A percentile compares a stretch with the other conserved stretches of the same genome.
These are phyloP conservation scores for Pseudisothecium myosuroides DNA, from an alignment of 225 moss, liverwort and hornwort genomes.

Conservation along the genomic window DNA sequence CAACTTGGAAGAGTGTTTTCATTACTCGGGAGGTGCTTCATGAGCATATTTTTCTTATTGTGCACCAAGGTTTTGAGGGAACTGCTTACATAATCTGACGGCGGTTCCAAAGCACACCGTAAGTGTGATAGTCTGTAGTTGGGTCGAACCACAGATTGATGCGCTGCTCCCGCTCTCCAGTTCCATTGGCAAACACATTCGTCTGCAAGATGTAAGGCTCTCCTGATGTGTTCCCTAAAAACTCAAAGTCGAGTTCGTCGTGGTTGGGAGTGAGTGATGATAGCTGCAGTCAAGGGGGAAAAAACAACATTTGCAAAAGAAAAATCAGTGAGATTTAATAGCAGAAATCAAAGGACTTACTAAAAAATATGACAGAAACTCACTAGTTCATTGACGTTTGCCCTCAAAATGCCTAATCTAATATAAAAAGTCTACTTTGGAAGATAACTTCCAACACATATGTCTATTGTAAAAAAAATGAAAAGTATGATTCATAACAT, in stretches of 20 bases:
- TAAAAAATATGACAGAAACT: not conserved
- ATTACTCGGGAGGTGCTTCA: not conserved
- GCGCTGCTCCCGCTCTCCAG: constrained; percentile 56
- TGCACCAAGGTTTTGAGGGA: not conserved
- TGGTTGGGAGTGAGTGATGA: constrained; percentile 35
- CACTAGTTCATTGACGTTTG: not conserved
- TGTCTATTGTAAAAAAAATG: not conserved
- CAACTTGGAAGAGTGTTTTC: not conserved
- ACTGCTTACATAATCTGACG: constrained; percentile 41
- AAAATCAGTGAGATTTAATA: not conserved
- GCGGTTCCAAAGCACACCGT: constrained; percentile 58
- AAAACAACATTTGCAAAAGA: not conserved
- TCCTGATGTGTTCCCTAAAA: constrained; percentile 56
- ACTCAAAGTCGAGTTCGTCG: constrained; percentile 69
- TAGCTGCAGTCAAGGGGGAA: constrained; percentile 9
- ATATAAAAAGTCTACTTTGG: not conserved
- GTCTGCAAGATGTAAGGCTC: constrained; percentile 62
- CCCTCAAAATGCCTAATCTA: not conserved
- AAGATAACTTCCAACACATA: not conserved
- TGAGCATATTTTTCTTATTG: not conserved
- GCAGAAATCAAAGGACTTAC: not conserved
- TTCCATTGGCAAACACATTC: constrained; percentile 51
- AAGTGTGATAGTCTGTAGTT: constrained; percentile 46
- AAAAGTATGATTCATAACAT: no score
- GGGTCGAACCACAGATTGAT: constrained; percentile 66